phyloP scores from a whole-genome alignment of 257 asterid species.

The Prunella vulgaris region DNA sequence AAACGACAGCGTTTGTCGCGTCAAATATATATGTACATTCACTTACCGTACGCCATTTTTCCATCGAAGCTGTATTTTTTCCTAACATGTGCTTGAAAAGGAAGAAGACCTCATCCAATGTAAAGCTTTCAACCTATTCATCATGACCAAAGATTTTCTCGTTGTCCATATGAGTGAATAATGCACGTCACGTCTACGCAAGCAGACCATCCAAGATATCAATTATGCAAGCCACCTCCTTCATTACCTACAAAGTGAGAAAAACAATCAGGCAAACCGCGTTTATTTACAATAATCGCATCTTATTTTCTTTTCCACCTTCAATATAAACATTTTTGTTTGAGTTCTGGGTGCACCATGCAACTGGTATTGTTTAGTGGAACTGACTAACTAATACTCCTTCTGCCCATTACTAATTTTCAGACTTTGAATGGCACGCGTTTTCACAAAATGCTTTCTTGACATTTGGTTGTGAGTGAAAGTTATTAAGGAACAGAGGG shows the following conservation, averaged over 20 bases:
- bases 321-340: too few relatives aligned
- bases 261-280: constrained; percentile 2
- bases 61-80: constrained; percentile 3
- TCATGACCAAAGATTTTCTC: background rate
- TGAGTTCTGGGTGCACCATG: background rate
- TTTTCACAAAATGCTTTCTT: too few relatives aligned
- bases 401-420: too few relatives aligned
- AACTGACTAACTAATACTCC: too few relatives aligned
- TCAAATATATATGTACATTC: constrained; percentile 6
- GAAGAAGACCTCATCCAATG: background rate
- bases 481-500: too few relatives aligned
- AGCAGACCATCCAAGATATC: constrained; percentile 5
- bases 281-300: background rate
- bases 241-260: constrained; percentile 15
- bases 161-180: background rate
- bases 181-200: background rate
- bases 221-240: constrained; percentile 5
- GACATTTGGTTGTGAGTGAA: too few relatives aligned
- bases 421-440: too few relatives aligned
- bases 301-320: too few relatives aligned
- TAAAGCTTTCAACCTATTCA: background rate
- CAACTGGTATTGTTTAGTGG: too few relatives aligned
- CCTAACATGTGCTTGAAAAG: background rate
- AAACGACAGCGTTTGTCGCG: background rate
- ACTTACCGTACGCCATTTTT: constrained; percentile 10